Evolutionary conservation across 2,329 filamentous ascomycete genomes (phyloP).

Genomic region (Colletotrichum lindemuthianum): DNA sequence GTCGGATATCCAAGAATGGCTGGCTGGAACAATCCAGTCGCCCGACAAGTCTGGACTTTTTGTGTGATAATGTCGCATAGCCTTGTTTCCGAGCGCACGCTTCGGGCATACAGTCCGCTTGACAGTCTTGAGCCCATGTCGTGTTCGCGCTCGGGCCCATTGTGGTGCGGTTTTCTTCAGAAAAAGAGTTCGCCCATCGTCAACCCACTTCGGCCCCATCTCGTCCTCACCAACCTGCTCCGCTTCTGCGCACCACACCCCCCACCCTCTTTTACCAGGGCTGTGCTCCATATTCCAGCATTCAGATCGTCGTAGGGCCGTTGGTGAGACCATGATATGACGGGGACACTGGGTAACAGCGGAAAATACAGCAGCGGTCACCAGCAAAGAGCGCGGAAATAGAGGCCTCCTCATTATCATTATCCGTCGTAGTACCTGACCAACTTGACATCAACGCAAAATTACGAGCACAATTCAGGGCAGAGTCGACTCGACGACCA

Average conservation of each 20-base stretch:
- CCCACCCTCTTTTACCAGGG: no score
- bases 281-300: no score
- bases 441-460: not conserved
- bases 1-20: no score
- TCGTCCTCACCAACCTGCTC: not conserved
- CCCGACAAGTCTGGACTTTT: not conserved
- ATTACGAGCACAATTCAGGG: conserved; percentile 12
- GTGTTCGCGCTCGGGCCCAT: not conserved
- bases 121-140: not conserved
- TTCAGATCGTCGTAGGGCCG: no score
- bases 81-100: not conserved
- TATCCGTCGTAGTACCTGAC: conserved; percentile 3
- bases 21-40: no score
- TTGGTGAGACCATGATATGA: not conserved
- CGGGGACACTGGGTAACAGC: not conserved
- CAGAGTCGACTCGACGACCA: conserved; percentile 1
- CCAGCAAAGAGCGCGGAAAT: not conserved
- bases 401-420: conserved; percentile 20
- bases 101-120: not conserved
- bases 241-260: no score
- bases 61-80: not conserved
- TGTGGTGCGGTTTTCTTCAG: not conserved
- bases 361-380: not conserved
- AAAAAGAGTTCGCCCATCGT: not conserved
- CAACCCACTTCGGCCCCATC: conserved; percentile 28